phyloP scores from a whole-genome alignment of 148 eudicot genomes.

The Amaranthus hypochondriacus region DNA sequence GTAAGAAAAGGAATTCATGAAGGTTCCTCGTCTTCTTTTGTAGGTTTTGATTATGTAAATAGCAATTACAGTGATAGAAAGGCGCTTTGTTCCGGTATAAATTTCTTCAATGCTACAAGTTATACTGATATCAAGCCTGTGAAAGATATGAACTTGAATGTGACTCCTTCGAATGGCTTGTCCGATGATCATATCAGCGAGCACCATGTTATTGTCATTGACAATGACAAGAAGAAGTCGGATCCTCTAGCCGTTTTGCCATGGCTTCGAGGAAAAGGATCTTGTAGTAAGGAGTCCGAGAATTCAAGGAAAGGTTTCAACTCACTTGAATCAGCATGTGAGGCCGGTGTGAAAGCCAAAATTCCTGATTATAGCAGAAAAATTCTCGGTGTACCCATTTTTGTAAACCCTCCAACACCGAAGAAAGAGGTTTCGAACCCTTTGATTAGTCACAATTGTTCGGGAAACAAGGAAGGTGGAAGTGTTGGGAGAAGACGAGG shows the following conservation, averaged over 20 bases:
- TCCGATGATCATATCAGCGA: constrained; percentile 25
- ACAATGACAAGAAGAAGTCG: constrained; percentile 30
- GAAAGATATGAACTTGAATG: constrained; percentile 54
- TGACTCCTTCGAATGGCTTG: constrained; percentile 34
- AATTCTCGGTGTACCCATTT: constrained; percentile 60
- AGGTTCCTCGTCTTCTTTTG: constrained; percentile 44
- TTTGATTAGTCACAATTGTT: constrained; percentile 23
- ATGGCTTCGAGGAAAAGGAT: constrained; percentile 53
- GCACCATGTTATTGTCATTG: constrained; percentile 24
- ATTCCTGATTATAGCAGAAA: constrained; percentile 31
- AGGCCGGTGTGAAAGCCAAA: constrained; percentile 18
- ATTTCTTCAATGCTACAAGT: constrained; percentile 28
- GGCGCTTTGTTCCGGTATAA: constrained; percentile 29
- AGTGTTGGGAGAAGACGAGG: constrained; percentile 32
- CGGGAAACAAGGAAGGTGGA: constrained; percentile 24
- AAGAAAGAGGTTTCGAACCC: constrained; percentile 38
- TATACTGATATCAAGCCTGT: constrained; percentile 33
- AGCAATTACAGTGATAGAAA: constrained; percentile 32
- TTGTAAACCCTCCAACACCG: constrained; percentile 29
- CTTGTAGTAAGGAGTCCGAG: constrained; percentile 27
- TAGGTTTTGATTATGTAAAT: constrained; percentile 41
- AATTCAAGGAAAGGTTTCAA: constrained; percentile 25
- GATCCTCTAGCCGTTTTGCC: constrained; percentile 42
- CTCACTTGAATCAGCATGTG: constrained; percentile 19
- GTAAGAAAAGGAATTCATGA: constrained; percentile 41